Base-by-base conservation (phyloP, 1,284 basidiomycete genomes). In the Fomitopsis schrenkii region DNA sequence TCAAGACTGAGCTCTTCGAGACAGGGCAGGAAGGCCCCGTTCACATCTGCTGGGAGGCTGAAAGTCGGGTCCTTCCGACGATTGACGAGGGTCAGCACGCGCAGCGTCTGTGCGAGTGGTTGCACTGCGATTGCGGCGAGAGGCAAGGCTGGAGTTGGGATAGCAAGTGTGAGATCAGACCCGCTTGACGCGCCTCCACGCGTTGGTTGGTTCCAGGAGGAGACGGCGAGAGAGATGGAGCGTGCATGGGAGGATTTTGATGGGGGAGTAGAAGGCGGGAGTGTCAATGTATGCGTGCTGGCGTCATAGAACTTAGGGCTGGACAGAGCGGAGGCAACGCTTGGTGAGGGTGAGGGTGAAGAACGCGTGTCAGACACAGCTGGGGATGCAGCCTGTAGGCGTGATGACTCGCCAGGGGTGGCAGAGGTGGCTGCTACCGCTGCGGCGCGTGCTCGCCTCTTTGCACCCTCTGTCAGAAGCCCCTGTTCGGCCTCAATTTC, bases 401-500 rank as follows among this genome's bases (percentile, higher is more conserved):
- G 41, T 35, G 59, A 19, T n/a, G 59, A 19, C 42, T 56, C n/a
- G n/a, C 35, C 17, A 61, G 61, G n/a, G 52, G 45, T 2, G 57
- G 57, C 1, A 41, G 62, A 35, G 5, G 66, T 63, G 4, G 76
- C 75, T 28, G 78, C 76, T 2, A 77, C 78, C n/a, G 80, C 81
- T 1, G 74, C 76, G 1, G 85, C 85, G 62, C 88, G 77, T 15
- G 87, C 85, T 46, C 87, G 81, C 54, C 89, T 76, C 60, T 80
- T 81, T 12, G 85, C 88, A 17, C 87, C 89, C 63, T 90, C 89
- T 5, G 88, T 90, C 45, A 87, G 70, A 48, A 91, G 69, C 0
- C 88, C 88, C 64, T 84, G 84, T 66, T 91, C 88, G 0, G 86
- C 88, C 64, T 91, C 90, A 33, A 90, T 81, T 67, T 92, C 90